Conservation (phyloP, 164 flowering plant genomes). For the Vitis rupestris region DNA sequence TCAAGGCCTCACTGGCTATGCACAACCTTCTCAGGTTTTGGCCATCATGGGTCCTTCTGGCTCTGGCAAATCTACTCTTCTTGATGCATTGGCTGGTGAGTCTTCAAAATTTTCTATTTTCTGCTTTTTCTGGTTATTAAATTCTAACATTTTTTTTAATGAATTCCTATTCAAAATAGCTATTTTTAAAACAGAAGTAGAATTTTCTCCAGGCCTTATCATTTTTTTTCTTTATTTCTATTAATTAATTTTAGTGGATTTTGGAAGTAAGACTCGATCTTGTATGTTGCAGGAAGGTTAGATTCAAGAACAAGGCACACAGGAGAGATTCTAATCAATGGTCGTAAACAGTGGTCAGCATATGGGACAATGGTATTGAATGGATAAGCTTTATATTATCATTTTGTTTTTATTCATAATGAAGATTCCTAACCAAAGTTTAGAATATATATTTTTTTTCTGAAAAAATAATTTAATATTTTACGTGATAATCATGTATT, state of each 20-base stretch:
- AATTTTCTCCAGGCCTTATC: too few species aligned
- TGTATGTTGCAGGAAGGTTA: constrained; percentile 33
- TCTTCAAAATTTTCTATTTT: background rate
- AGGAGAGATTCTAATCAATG: constrained; percentile 47
- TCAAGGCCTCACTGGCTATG: constrained; percentile 8
- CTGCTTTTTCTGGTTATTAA: background rate
- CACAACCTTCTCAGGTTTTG: constrained; percentile 2
- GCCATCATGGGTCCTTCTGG: constrained; percentile 14
- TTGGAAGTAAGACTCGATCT: background rate
- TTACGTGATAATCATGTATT: too few species aligned
- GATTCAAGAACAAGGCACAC: constrained; percentile 26
- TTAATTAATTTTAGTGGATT: too few species aligned
- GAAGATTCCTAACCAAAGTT: too few species aligned
- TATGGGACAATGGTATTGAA: constrained; percentile 49
- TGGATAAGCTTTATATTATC: background rate
- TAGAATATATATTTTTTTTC: too few species aligned
- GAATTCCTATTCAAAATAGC: too few species aligned
- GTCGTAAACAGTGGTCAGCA: constrained; percentile 31
- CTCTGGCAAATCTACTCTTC: constrained; percentile 12
- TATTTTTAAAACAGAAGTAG: too few species aligned
- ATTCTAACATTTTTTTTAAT: too few species aligned
- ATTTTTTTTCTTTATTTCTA: too few species aligned
- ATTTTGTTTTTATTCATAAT: too few species aligned
- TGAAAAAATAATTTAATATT: too few species aligned
- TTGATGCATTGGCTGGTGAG: constrained; percentile 12